Evolutionary conservation across 2,329 filamentous ascomycete genomes (phyloP).

Genomic region (Cladosporium sp.): DNA sequence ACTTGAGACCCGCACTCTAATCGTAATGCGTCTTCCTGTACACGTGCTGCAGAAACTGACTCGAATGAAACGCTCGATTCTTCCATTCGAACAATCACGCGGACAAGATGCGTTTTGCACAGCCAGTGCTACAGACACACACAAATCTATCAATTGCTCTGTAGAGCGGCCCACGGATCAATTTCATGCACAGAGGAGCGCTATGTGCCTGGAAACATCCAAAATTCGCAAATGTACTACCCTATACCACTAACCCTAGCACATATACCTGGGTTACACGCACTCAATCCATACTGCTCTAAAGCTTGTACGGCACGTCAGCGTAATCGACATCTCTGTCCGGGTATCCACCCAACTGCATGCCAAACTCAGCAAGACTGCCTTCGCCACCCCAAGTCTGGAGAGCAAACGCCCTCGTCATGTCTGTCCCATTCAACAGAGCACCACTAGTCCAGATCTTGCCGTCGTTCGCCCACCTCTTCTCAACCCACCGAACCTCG

Average conservation of each 20-base stretch:
- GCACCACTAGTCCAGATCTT: conserved; percentile 39
- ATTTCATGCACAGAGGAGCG: not conserved
- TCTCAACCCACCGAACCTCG: conserved; percentile 41
- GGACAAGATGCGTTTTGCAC: too few species aligned
- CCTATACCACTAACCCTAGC: not conserved
- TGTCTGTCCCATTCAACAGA: conserved; percentile 37
- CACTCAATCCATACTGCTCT: not conserved
- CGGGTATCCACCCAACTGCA: conserved; percentile 20
- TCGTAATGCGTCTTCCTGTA: too few species aligned
- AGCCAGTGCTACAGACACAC: too few species aligned
- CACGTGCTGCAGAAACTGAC: too few species aligned
- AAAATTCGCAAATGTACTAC: not conserved
- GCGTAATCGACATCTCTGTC: conserved; percentile 12
- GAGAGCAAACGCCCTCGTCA: conserved; percentile 35
- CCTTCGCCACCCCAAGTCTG: conserved; percentile 30
- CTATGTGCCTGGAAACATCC: not conserved
- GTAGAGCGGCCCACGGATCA: not conserved
- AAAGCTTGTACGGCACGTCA: not conserved
- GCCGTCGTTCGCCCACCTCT: conserved; percentile 34
- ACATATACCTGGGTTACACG: not conserved
- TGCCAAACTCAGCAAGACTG: conserved; percentile 22
- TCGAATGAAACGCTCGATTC: too few species aligned
- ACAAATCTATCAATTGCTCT: too few species aligned
- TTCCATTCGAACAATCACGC: too few species aligned
- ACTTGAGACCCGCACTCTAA: too few species aligned